Percentiles rank a stretch among this genome's conserved stretches.
phyloP scores from a whole-genome alignment of 2,329 filamentous ascomycete species.

The Tolypocladium endophyticum region DNA sequence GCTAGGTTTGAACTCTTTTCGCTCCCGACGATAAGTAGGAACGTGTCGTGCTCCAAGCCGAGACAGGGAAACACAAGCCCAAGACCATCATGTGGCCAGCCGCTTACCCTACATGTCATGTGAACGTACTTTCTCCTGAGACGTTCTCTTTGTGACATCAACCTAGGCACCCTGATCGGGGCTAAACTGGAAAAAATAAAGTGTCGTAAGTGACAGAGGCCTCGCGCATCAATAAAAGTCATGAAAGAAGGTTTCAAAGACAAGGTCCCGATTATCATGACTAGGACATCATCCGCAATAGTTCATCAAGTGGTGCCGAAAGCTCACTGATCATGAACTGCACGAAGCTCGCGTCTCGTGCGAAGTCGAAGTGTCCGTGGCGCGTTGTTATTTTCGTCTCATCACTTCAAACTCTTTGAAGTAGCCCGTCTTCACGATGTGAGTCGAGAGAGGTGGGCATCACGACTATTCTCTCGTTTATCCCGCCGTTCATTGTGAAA shows the following conservation, averaged over 20 bases:
- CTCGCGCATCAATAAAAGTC: neutral
- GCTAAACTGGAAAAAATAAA: neutral
- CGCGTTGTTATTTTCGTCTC: too few relatives aligned
- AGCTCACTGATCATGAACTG: too few relatives aligned
- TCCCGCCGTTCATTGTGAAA: too few relatives aligned
- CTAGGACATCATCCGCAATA: too few relatives aligned
- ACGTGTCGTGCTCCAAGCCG: neutral
- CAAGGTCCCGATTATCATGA: neutral
- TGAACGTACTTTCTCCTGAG: neutral
- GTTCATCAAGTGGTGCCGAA: neutral
- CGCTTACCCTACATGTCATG: neutral
- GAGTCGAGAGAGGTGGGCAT: neutral
- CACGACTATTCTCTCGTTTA: too few relatives aligned
- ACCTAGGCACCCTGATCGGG: neutral
- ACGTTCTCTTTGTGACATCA: neutral
- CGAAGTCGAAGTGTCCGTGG: neutral
- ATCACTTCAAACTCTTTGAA: neutral
- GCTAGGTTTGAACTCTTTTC: neutral
- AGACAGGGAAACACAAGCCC: neutral
- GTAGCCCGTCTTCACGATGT: neutral
- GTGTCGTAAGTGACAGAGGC: neutral
- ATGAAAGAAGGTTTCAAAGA: neutral
- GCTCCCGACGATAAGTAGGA: neutral
- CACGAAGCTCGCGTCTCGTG: too few relatives aligned
- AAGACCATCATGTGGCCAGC: neutral